A percentile compares a stretch with the other conserved stretches of the same genome.
Evolutionary conservation across 345 rosid species (phyloP).

Genomic region (Camelina hispida): DNA sequence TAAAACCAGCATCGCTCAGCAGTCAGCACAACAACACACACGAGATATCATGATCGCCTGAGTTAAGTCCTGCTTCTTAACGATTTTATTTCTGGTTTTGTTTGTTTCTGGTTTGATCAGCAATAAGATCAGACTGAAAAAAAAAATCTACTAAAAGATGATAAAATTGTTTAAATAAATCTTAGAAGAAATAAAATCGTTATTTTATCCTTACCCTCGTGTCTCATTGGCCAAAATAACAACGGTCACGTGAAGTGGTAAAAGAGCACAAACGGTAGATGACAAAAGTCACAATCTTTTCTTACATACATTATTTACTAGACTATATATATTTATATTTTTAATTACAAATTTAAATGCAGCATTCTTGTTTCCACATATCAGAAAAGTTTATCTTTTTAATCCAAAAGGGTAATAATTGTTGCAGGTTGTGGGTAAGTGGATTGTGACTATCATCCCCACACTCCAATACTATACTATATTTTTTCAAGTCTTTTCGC

Average conservation of each 20-base stretch:
- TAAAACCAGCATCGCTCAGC: not conserved
- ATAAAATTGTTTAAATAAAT: not conserved
- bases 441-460: conserved; percentile 36
- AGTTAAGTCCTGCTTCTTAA: not conserved
- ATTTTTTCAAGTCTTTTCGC: conserved; percentile 34
- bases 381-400: conserved; percentile 25
- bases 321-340: too few species aligned
- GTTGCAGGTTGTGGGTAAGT: conserved; percentile 40
- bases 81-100: not conserved
- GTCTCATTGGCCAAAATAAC: conserved; percentile 40
- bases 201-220: conserved; percentile 10
- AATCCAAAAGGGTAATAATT: conserved; percentile 38
- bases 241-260: conserved; percentile 43
- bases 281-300: conserved; percentile 40
- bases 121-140: not conserved
- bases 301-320: not conserved
- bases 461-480: conserved; percentile 21
- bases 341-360: not conserved
- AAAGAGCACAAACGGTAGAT: conserved; percentile 39
- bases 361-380: conserved; percentile 12
- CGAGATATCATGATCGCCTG: not conserved
- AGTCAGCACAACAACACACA: not conserved
- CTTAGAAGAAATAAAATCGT: not conserved
- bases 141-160: not conserved
- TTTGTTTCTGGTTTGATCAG: not conserved